Evolutionary conservation across 805 yeast genomes (phyloP).

Genomic region (Starmerella vitae): DNA sequence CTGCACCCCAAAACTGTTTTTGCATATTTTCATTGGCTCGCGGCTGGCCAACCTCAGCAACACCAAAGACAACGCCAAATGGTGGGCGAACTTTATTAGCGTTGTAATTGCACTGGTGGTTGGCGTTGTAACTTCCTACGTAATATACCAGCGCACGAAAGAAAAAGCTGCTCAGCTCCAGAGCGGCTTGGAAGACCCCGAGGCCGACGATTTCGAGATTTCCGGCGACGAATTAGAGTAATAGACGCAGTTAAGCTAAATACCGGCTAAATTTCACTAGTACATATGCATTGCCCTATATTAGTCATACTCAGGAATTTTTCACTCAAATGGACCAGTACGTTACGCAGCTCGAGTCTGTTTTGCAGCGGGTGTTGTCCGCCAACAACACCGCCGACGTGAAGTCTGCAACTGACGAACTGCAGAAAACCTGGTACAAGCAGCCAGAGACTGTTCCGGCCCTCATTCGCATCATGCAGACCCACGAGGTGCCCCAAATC

Average conservation of each 20-base stretch:
- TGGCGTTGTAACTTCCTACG: slow-evolving; percentile 46
- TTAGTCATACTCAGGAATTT: neutral
- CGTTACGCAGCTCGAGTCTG: slow-evolving; percentile 57
- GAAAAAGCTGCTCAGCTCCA: slow-evolving; percentile 22
- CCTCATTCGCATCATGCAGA: slow-evolving; percentile 65
- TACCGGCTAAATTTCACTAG: neutral
- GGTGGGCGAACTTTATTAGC: slow-evolving; percentile 49
- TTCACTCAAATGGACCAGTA: slow-evolving; percentile 15
- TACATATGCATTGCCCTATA: neutral
- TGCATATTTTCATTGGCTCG: slow-evolving; percentile 66
- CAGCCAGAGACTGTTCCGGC: slow-evolving; percentile 66
- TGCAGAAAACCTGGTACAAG: slow-evolving; percentile 61
- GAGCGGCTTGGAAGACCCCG: slow-evolving; percentile 15
- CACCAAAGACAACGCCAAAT: slow-evolving; percentile 35
- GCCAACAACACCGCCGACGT: slow-evolving; percentile 65
- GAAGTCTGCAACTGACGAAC: slow-evolving; percentile 65
- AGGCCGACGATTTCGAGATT: slow-evolving; percentile 24
- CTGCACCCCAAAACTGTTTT: slow-evolving; percentile 70
- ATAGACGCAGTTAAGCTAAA: no score
- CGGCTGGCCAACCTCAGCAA: slow-evolving; percentile 57
- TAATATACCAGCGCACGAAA: slow-evolving; percentile 45
- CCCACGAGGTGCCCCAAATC: slow-evolving; percentile 52
- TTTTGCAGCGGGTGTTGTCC: slow-evolving; percentile 61
- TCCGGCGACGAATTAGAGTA: slow-evolving; percentile 16
- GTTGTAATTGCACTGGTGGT: slow-evolving; percentile 44